Conservation (phyloP, 768 basidiomycete genomes). For the Glaciozyma antarctica region DNA sequence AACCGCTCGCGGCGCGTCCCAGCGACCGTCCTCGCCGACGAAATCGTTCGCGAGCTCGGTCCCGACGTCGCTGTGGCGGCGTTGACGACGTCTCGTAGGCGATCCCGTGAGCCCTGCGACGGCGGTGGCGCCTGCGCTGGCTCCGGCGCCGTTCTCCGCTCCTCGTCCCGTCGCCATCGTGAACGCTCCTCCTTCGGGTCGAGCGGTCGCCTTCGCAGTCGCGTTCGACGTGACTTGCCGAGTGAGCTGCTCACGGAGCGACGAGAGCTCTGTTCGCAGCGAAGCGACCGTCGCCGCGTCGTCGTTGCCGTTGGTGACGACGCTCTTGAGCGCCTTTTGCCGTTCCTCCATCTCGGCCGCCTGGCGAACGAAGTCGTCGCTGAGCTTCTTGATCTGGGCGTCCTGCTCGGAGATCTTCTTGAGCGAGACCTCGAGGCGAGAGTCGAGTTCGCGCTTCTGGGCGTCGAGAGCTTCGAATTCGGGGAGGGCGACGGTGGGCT, state of each 20-base stretch:
- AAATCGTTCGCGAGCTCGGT: not conserved
- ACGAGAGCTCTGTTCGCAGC: conserved; percentile 85
- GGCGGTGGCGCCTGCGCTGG: conserved; percentile 17
- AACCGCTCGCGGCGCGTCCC: conserved; percentile 26
- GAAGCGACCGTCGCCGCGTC: conserved; percentile 77
- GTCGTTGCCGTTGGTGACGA: conserved; percentile 48
- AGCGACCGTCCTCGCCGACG: conserved; percentile 28
- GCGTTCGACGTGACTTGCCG: conserved; percentile 78
- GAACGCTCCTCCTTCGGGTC: conserved; percentile 38
- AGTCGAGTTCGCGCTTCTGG: conserved; percentile 70
- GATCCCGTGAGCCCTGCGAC: conserved; percentile 7
- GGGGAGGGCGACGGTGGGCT: conserved; percentile 59
- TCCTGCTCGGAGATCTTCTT: conserved; percentile 73
- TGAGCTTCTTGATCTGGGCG: conserved; percentile 66
- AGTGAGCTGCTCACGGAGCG: conserved; percentile 87
- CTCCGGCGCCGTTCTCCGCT: conserved; percentile 44
- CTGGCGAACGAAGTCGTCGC: conserved; percentile 64
- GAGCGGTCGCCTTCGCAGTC: conserved; percentile 28
- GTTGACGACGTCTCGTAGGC: conserved; percentile 22
- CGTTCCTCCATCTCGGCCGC: conserved; percentile 65
- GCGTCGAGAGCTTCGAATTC: conserved; percentile 64
- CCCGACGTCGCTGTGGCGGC: conserved; percentile 23
- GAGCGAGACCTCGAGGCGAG: conserved; percentile 64
- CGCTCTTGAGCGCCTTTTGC: conserved; percentile 48
- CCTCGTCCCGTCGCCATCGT: conserved; percentile 42